These are phyloP conservation scores for Verticillium nonalfalfae DNA, from an alignment of 2,329 filamentous ascomycete genomes.

Conservation along the genomic window DNA sequence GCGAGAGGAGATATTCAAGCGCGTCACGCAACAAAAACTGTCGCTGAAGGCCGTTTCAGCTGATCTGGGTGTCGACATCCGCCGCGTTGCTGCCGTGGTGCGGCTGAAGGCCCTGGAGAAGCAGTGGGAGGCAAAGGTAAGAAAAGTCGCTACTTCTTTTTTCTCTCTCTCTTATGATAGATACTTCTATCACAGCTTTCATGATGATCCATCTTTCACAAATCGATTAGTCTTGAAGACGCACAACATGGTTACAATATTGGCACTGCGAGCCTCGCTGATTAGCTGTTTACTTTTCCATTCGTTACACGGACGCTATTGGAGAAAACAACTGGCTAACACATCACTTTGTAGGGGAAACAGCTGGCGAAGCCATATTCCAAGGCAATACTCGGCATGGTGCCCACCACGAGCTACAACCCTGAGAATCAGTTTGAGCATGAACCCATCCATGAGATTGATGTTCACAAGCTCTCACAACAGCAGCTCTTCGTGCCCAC, in stretches of 20 bases:
- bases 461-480: constrained; percentile 54
- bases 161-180: neutral
- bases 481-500: constrained; percentile 61
- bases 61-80: constrained; percentile 71
- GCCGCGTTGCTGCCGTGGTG: constrained; percentile 78
- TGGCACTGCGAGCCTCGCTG: constrained; percentile 73
- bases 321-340: constrained; percentile 13
- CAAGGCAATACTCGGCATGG: constrained; percentile 69
- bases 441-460: constrained; percentile 59
- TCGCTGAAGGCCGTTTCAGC: constrained; percentile 72
- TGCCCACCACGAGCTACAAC: constrained; percentile 62
- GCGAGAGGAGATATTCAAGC: constrained; percentile 66
- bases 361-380: constrained; percentile 70
- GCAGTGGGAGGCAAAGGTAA: constrained; percentile 68
- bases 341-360: constrained; percentile 54
- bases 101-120: constrained; percentile 82
- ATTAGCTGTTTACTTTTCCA: constrained; percentile 22
- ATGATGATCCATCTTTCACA: constrained; percentile 59
- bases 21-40: constrained; percentile 58
- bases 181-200: constrained; percentile 7
- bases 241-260: constrained; percentile 77
- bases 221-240: constrained; percentile 99
- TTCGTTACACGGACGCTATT: neutral
- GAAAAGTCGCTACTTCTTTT: constrained; percentile 22
- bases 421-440: constrained; percentile 38